Evolutionary conservation across 2,329 filamentous ascomycete species (phyloP).

Genomic region (Fusarium zealandicum): DNA sequence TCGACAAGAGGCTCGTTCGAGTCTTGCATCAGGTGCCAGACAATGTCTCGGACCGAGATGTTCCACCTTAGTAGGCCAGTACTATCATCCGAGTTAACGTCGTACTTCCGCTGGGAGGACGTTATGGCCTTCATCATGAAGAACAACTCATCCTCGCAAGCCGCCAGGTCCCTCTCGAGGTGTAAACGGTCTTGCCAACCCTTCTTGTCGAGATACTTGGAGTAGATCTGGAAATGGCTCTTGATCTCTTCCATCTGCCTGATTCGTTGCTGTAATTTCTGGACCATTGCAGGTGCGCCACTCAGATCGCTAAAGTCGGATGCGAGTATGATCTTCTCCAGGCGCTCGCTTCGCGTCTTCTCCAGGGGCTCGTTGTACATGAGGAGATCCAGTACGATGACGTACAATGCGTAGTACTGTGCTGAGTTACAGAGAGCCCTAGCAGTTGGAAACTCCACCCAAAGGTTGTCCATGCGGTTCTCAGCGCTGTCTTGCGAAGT

Average conservation of each 20-base stretch:
- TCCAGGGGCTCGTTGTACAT: slow-evolving; percentile 96
- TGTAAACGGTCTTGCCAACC: slow-evolving; percentile 90
- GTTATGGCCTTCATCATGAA: slow-evolving; percentile 99
- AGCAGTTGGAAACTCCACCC: slow-evolving; percentile 94
- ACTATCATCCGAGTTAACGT: slow-evolving; percentile 69
- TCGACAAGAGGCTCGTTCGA: slow-evolving; percentile 88
- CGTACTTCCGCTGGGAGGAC: slow-evolving; percentile 87
- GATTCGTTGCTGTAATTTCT: slow-evolving; percentile 89
- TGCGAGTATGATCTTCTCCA: slow-evolving; percentile 98
- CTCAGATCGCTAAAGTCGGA: slow-evolving; percentile 98
- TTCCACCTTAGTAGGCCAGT: slow-evolving; percentile 89
- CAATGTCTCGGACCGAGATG: slow-evolving; percentile 92
- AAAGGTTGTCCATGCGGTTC: slow-evolving; percentile 91
- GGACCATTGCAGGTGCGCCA: slow-evolving; percentile 92
- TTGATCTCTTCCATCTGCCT: slow-evolving; percentile 96
- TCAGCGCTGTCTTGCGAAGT: slow-evolving; percentile 67
- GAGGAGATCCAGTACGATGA: slow-evolving; percentile 94
- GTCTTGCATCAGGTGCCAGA: slow-evolving; percentile 94
- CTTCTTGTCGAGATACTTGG: slow-evolving; percentile 82
- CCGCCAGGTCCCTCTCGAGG: slow-evolving; percentile 87
- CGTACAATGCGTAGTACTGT: slow-evolving; percentile 97
- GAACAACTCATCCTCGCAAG: slow-evolving; percentile 96
- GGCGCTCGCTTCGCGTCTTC: slow-evolving; percentile 92
- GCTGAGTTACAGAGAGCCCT: slow-evolving; percentile 95
- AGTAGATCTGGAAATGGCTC: slow-evolving; percentile 91